Conservation (phyloP, 169 alveolate species). For the Plasmodium malariae region DNA sequence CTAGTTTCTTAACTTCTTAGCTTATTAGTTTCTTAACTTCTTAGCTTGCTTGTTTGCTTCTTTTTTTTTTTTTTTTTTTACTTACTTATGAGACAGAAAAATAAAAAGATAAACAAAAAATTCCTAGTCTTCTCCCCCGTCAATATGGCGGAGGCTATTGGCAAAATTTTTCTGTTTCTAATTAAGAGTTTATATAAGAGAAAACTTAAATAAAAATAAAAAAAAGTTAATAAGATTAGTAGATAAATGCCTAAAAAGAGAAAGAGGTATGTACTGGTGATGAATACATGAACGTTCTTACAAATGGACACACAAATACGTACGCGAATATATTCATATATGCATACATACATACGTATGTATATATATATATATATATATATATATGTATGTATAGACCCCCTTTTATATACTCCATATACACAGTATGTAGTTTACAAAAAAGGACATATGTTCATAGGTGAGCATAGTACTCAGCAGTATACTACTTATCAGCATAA, state of each 20-base stretch:
- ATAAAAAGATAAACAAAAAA: slow-evolving; percentile 48
- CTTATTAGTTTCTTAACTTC: neutral
- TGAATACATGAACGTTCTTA: neutral
- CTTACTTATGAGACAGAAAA: slow-evolving; percentile 67
- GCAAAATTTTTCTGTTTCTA: slow-evolving; percentile 41
- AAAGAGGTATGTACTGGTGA: neutral
- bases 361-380: too few relatives aligned
- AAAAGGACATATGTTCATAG: too few relatives aligned
- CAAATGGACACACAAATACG: neutral
- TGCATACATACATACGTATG: too few relatives aligned
- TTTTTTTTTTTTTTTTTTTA: neutral
- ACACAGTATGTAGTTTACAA: too few relatives aligned
- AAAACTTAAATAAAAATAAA: slow-evolving; percentile 39
- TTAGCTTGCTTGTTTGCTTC: neutral
- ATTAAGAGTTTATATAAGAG: slow-evolving; percentile 29
- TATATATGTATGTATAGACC: neutral
- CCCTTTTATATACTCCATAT: neutral
- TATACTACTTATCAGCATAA: too few relatives aligned
- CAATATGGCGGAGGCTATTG: slow-evolving; percentile 63
- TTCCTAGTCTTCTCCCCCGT: slow-evolving; percentile 71
- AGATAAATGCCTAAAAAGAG: slow-evolving; percentile 40
- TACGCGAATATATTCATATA: too few relatives aligned
- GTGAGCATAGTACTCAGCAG: too few relatives aligned
- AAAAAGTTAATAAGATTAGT: slow-evolving; percentile 25
- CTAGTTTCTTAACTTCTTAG: too few relatives aligned